Percentiles rank a stretch among this genome's conserved stretches.
phyloP scores from a whole-genome alignment of 495 filamentous ascomycete genomes.

The Massariosphaeria phaeospora region DNA sequence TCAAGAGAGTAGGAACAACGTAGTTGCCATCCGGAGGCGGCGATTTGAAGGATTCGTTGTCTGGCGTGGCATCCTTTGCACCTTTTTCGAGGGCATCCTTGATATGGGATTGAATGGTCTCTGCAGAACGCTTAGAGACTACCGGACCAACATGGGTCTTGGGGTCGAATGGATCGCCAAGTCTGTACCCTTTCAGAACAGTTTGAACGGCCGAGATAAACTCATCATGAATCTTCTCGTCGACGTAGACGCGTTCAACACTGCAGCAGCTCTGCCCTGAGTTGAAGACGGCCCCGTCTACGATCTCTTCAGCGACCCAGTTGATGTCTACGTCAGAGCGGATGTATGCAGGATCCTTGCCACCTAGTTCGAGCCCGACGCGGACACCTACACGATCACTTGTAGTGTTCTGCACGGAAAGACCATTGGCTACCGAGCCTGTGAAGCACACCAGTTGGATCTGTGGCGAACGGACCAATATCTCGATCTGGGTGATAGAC shows the following conservation, averaged over 20 bases:
- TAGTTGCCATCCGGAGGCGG: conserved; percentile 74
- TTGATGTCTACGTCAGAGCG: conserved; percentile 77
- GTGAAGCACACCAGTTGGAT: conserved; percentile 82
- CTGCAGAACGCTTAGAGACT: conserved; percentile 67
- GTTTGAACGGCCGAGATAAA: conserved; percentile 74
- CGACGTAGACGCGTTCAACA: conserved; percentile 87
- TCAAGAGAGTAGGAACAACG: conserved; percentile 76
- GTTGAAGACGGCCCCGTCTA: conserved; percentile 93
- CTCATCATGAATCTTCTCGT: conserved; percentile 71
- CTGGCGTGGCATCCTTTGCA: conserved; percentile 75
- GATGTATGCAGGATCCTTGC: conserved; percentile 90
- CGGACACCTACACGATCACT: conserved; percentile 67
- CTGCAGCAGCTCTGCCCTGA: conserved; percentile 95
- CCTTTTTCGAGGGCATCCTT: conserved; percentile 80
- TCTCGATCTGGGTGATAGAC: conserved; percentile 62
- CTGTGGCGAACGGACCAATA: conserved; percentile 65
- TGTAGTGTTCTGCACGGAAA: conserved; percentile 79
- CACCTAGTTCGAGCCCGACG: conserved; percentile 83
- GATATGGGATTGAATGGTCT: conserved; percentile 75
- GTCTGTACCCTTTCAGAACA: conserved; percentile 79
- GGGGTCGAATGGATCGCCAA: conserved; percentile 77
- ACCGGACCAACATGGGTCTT: conserved; percentile 84
- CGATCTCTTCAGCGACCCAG: conserved; percentile 89
- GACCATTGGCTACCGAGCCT: conserved; percentile 81
- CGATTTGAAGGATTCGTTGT: conserved; percentile 66